Evolutionary conservation across 768 basidiomycete genomes (phyloP), one percentile per base, ranked within the genome.

Genomic region (Chalciporus pseudorubinellus): DNA sequence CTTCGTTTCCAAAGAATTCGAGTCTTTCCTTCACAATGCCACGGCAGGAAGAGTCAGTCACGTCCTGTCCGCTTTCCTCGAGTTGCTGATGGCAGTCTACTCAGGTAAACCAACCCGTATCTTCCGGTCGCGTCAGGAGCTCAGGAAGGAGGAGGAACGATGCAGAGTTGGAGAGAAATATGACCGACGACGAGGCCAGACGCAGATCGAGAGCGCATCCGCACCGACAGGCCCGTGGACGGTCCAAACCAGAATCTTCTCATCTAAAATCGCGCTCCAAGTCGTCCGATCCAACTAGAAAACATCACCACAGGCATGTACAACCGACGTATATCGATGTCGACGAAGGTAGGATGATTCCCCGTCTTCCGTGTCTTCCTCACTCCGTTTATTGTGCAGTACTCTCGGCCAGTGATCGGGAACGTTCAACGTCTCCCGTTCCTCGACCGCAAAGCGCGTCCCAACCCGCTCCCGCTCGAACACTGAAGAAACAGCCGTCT

Each of bases 1-100:
- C 64, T 88, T 83, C 63, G 79, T 92, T 5, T 81, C 87, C 11
- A 75, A 81, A 44, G 89, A 92, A 65, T 62, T 90, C 33, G 82
- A 82, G 41, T 82, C 82, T 11, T 91, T 92, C 65, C 76, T 90
- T 21, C 69, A 77, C 18, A 84, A 73, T 59, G 89, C 89, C 43
- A 81, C 84, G 9, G 84, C 55, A 9, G 51, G 48, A 21, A 43
- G 51, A 54, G 59, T 62, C 59, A 57, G 63, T 61, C 42, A 22
- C 12, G 4, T 38, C 21, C 20, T 18, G 3, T 44, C 26, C 13
- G 16, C n/a, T 16, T 33, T 33, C 16, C n/a, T 45, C 24, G 20
- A 4, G 1, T 31, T 44, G 31, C 51, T 65, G 44, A 57, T 48
- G 22, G 8, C 18, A 14, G 16, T 40, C 14, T 51, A 40, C 36